Evolutionary conservation across 768 basidiomycete species (phyloP).

Genomic region (Serendipita indica): DNA sequence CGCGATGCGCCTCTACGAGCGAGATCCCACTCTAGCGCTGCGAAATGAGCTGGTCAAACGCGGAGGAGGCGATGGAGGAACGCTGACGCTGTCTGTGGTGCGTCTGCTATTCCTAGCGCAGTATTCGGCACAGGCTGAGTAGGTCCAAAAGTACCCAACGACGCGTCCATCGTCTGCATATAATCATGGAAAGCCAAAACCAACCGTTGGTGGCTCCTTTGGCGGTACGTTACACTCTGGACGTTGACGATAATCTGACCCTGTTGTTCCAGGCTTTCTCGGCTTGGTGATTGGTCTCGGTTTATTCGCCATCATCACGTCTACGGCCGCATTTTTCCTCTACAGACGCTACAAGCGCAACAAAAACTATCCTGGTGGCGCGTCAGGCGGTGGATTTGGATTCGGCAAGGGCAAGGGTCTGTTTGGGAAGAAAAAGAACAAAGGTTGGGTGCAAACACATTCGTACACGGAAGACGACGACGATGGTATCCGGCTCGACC

Average conservation of each 20-base stretch:
- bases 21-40: too few relatives aligned
- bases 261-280: neutral
- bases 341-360: neutral
- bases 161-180: neutral
- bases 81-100: too few relatives aligned
- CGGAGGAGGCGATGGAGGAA: too few relatives aligned
- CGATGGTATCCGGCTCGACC: neutral
- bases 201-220: neutral
- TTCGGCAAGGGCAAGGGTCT: neutral
- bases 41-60: too few relatives aligned
- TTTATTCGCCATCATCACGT: neutral
- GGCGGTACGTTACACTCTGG: neutral
- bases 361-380: neutral
- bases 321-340: neutral
- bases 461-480: conserved; percentile 6
- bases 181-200: conserved; percentile 5
- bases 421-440: conserved; percentile 6
- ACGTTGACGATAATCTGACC: neutral
- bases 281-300: conserved; percentile 6
- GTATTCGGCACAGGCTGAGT: too few relatives aligned
- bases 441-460: conserved; percentile 5
- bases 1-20: too few relatives aligned
- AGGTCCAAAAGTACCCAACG: conserved; percentile 8
- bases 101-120: too few relatives aligned
- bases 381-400: neutral